These are phyloP conservation scores for Fraxinus albicans DNA, from an alignment of 305 asterid species.

Conservation along the genomic window DNA sequence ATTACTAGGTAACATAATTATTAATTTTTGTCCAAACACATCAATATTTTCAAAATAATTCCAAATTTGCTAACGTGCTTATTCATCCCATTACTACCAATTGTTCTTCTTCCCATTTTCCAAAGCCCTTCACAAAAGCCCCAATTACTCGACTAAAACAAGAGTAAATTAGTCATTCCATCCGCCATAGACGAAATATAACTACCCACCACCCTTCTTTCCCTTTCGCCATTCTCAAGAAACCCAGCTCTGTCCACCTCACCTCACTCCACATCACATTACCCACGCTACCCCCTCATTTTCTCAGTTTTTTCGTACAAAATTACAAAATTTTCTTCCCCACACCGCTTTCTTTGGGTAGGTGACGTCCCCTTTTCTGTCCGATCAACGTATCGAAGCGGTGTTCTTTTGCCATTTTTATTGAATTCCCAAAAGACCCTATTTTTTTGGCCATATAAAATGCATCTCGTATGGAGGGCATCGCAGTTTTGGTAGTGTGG, in stretches of 20 bases:
- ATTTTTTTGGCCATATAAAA: not conserved
- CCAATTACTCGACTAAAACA: not conserved
- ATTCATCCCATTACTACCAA: not conserved
- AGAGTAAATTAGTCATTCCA: not conserved
- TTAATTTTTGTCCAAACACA: not conserved
- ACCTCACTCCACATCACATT: not conserved
- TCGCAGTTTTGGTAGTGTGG: not conserved
- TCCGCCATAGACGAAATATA: not conserved
- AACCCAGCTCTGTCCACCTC: not conserved
- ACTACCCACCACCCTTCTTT: not conserved
- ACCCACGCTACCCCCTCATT: not conserved
- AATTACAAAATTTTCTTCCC: not conserved
- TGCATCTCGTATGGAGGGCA: not conserved
- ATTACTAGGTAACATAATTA: not conserved
- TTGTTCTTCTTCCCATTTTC: not conserved
- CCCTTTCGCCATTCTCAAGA: slow-evolving; percentile 7
- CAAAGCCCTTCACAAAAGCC: not conserved
- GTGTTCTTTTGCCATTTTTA: not conserved
- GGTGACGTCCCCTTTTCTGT: not conserved
- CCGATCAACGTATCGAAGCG: not conserved
- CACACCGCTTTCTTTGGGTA: not conserved
- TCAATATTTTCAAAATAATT: not conserved
- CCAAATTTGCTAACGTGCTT: not conserved
- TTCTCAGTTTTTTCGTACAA: not conserved
- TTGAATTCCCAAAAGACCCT: not conserved